Base-by-base conservation (phyloP, 306 rosid species). In the Castanea mollissima region DNA sequence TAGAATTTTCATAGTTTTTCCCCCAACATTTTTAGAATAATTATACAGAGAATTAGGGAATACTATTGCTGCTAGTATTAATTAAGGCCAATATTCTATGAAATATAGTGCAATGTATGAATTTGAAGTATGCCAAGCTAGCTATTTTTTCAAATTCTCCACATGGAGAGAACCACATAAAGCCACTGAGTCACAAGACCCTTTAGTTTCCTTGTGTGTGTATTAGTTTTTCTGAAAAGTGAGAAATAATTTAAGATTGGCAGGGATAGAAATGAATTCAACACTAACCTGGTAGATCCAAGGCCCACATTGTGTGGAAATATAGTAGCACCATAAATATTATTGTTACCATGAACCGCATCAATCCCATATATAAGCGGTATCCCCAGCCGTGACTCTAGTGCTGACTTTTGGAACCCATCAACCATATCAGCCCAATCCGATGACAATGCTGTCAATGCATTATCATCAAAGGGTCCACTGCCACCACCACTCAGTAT, bases 391-490 rank as follows among this genome's bases (percentile, higher is more conserved):
- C 94, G 84, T 5, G 93, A 87, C 27, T 85, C 85, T 6, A 92
- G 81, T 38, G 98, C 94, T 5, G 72, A 80, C 68, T 82, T 82
- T 83, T 92, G 97, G 79, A 86, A 92, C 64, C 84, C 85, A 49
- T 91, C 97, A 55, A 92, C 84, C 97, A 92, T 90, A 55, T 91
- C 90, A 20, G 97, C 97, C 98, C 97, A 92, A 78, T 92, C 97
- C 16, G 90, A 85, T 0, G 98, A 86, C 74, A 69, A 7, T 3
- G 97, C 93, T 55, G 87, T 79, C 78, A 41, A 41, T 41, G 46
- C 46, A 8, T 87, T 94, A 52, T 88, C 77, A 80, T 86, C 89
- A 59, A 88, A 88, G 34, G 98, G 98, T n/a, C 46, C 86, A 76
- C 94, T 92, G 12, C 94, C 98, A 75, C 93, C 93, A 69, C 76